These are phyloP conservation scores for Chlorella sp. DNA, from an alignment of 139 green algal species.

Conservation along the genomic window DNA sequence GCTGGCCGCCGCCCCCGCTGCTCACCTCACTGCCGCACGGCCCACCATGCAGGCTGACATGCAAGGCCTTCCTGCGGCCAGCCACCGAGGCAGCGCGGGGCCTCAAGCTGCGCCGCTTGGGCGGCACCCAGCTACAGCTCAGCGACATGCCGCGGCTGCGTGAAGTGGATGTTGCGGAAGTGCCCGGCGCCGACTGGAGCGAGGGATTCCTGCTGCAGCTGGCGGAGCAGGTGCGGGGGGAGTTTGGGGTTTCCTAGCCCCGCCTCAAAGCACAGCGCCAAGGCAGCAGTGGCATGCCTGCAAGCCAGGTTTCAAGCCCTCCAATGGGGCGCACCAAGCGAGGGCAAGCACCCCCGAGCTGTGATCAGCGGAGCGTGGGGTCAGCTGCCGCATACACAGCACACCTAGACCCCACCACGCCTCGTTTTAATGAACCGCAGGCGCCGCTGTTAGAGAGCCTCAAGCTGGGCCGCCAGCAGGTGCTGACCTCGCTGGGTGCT, in stretches of 20 bases:
- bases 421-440: neutral
- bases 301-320: no score
- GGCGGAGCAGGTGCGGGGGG: neutral
- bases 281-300: no score
- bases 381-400: neutral
- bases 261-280: no score
- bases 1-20: no score
- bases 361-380: no score
- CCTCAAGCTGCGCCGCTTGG: neutral
- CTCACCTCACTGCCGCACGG: no score
- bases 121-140: neutral
- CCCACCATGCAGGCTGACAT: neutral
- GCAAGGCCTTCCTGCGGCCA: neutral
- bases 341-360: no score
- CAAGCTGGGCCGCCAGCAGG: neutral
- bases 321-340: no score
- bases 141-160: neutral
- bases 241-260: no score
- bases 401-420: neutral
- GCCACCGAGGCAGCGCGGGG: neutral
- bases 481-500: neutral
- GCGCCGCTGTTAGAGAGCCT: conserved; percentile 2
- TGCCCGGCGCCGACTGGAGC: neutral
- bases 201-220: conserved; percentile 12
- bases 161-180: neutral